A percentile compares a stretch with the other conserved stretches of the same genome.
Conservation (phyloP, 2,329 filamentous ascomycete species). For the Aspergillus unguis region DNA sequence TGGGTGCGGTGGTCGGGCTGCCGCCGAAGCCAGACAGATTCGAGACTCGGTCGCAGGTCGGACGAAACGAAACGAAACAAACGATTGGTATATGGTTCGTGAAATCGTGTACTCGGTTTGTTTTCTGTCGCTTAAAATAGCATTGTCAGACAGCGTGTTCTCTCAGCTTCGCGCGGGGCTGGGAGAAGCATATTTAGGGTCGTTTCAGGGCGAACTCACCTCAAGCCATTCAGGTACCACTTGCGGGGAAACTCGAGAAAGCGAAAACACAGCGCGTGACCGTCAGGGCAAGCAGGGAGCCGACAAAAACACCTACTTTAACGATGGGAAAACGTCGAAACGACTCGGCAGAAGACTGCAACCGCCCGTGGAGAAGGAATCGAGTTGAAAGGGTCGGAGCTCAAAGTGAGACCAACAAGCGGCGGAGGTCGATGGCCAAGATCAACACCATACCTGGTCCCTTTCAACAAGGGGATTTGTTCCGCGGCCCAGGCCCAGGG, state of each 20-base stretch:
- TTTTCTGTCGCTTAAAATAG: not conserved
- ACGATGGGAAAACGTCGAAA: constrained; percentile 2
- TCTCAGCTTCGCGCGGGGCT: constrained; percentile 16
- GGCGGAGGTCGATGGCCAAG: constrained; percentile 33
- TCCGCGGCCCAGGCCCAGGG: not conserved
- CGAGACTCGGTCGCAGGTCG: constrained; percentile 1
- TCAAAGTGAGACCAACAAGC: constrained; percentile 34
- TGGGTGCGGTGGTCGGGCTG: constrained; percentile 2
- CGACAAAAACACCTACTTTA: not conserved
- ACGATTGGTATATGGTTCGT: not conserved
- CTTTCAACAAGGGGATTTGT: constrained; percentile 11
- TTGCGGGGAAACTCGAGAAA: constrained; percentile 23
- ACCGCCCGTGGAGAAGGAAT: constrained; percentile 17
- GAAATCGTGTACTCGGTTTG: not conserved
- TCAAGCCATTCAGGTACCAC: constrained; percentile 26
- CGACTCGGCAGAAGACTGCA: constrained; percentile 7
- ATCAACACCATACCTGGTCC: constrained; percentile 30
- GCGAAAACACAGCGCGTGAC: constrained; percentile 15
- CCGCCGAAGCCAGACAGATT: constrained; percentile 9
- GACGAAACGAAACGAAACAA: constrained; percentile 2
- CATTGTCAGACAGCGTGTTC: constrained; percentile 7
- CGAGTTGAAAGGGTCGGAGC: constrained; percentile 23
- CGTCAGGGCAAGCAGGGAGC: constrained; percentile 7
- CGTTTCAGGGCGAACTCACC: constrained; percentile 20
- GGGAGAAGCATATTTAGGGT: constrained; percentile 13